These are phyloP conservation scores for Apiospora marii DNA, from an alignment of 2,329 filamentous ascomycete species.

Conservation along the genomic window DNA sequence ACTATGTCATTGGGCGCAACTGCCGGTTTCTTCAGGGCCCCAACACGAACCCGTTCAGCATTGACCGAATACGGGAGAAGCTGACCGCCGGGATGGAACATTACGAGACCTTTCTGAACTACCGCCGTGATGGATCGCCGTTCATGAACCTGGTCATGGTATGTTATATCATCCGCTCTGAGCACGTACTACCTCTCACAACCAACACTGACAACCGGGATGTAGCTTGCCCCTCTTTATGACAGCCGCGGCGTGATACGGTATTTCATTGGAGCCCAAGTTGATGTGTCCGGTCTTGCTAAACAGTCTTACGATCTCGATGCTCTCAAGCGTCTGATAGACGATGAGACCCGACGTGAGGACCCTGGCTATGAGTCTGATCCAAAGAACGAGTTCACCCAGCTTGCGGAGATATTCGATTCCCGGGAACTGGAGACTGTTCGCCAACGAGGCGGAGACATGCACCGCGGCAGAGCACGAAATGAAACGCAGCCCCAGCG, in stretches of 20 bases:
- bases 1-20: conserved; percentile 76
- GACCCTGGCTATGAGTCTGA: conserved; percentile 40
- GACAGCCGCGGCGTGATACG: conserved; percentile 72
- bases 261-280: conserved; percentile 75
- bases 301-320: conserved; percentile 72
- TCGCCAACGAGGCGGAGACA: conserved; percentile 67
- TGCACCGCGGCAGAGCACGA: conserved; percentile 56
- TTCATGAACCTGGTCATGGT: conserved; percentile 81
- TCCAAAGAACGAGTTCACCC: conserved; percentile 66
- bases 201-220: background rate
- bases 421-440: conserved; percentile 70
- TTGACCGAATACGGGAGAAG: conserved; percentile 67
- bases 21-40: conserved; percentile 82
- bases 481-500: conserved; percentile 52
- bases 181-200: rapidly evolving
- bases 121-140: conserved; percentile 75
- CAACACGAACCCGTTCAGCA: conserved; percentile 69
- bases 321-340: conserved; percentile 60
- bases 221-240: conserved; percentile 63
- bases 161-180: background rate
- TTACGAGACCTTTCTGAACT: conserved; percentile 79
- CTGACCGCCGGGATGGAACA: conserved; percentile 69
- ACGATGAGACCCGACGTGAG: conserved; percentile 28
- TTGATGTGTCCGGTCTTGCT: conserved; percentile 74
- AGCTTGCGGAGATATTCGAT: conserved; percentile 75